Conservation (phyloP, 257 asterid genomes). For the Mitragyna speciosa region DNA sequence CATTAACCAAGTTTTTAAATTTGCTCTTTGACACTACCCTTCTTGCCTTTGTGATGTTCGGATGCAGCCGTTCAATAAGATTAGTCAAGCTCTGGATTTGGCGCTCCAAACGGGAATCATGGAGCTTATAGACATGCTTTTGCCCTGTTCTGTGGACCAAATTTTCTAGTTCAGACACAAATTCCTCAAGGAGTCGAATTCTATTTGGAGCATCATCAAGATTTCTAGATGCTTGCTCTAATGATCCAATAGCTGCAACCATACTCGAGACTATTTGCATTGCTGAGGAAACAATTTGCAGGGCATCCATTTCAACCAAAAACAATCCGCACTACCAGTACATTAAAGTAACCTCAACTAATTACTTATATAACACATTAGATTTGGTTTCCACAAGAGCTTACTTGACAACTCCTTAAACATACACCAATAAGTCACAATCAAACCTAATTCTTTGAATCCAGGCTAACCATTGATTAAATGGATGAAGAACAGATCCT, state of each 20-base stretch:
- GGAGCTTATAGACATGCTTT: constrained; percentile 36
- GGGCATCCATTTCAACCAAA: constrained; percentile 27
- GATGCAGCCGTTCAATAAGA: constrained; percentile 33
- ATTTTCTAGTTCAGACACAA: constrained; percentile 31
- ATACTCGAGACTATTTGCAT: constrained; percentile 34
- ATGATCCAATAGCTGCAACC: constrained; percentile 35
- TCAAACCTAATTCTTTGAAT: neutral
- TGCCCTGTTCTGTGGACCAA: constrained; percentile 27
- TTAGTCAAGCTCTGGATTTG: constrained; percentile 33
- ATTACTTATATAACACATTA: neutral
- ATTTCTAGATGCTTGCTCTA: constrained; percentile 35
- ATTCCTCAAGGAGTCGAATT: constrained; percentile 31
- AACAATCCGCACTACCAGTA: neutral
- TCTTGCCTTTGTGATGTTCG: constrained; percentile 33
- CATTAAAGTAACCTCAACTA: neutral
- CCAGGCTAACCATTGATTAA: neutral
- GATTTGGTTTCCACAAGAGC: neutral
- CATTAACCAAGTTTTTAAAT: constrained; percentile 27
- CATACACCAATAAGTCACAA: neutral
- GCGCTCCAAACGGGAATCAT: constrained; percentile 23
- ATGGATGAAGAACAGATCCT: neutral
- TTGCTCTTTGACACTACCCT: constrained; percentile 30
- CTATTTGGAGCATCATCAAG: constrained; percentile 35
- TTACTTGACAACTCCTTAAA: neutral
- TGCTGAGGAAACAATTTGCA: constrained; percentile 35